Evolutionary conservation across 176 grass and related monocot genomes (phyloP), one percentile per base, ranked within the genome.

Genomic region (Neostapfia colusana): DNA sequence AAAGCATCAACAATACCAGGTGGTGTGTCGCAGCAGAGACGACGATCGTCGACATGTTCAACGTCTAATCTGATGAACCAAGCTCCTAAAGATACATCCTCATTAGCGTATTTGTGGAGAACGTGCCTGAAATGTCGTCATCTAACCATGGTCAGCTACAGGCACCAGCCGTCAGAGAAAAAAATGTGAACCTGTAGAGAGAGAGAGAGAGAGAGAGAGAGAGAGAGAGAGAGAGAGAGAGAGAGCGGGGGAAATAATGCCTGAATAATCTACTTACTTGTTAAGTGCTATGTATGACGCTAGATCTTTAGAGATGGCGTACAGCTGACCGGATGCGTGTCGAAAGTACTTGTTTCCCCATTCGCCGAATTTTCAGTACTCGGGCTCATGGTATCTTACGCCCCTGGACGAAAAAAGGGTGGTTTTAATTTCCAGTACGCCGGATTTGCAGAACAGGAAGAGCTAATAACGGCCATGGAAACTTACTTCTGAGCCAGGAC

Each of bases 401-500:
- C 88, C 88, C 65, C 88, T 90, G 64, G 46, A 43, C 7, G 18
- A 43, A 69, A 38, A 4, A 46, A 0, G 0, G 67, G 20, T 6
- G 0, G 10, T 1, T 48, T 48, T 5, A 48, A 18, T 48, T 31
- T 31, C 31, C 31, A 31, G 31, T 31, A 31, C 31, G 3, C 31
- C 3, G 31, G 3, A 31, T 42, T 36, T n/a, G 26, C 27, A 77
- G 13, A 61, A 65, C 18, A 49, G 4, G 5, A 5, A 76, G 10
- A 23, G 21, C 17, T 67, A 4, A 16, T 23, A 71, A 13, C 25
- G 67, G 17, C 4, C 25, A 27, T 36, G 1, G 41, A 46, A 42
- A 65, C 90, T 85, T 93, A 97, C 95, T 97, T 88, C 83, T 97
- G 91, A 79, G 95, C 91, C 4, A 93, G 76, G 31, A 97, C 95